Percentiles rank a stretch among this genome's conserved stretches.
These are phyloP conservation scores for Phoma sp. DNA, from an alignment of 2,329 filamentous ascomycete species.

Conservation along the genomic window DNA sequence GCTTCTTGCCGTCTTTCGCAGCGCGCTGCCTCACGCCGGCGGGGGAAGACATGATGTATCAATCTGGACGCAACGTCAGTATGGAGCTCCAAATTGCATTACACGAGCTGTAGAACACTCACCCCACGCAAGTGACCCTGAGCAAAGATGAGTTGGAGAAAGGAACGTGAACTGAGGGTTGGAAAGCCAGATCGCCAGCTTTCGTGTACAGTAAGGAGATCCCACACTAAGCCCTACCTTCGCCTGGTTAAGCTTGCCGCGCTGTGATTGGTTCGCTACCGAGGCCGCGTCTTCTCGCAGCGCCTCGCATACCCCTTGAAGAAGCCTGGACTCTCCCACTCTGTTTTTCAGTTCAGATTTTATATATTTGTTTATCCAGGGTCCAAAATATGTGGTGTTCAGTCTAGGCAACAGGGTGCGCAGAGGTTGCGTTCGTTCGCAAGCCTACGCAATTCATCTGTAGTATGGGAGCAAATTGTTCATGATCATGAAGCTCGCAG, in stretches of 20 bases:
- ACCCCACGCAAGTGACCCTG: conserved; percentile 30
- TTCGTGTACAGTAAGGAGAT: conserved; percentile 21
- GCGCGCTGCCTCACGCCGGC: conserved; percentile 49
- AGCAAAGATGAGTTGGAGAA: conserved; percentile 22
- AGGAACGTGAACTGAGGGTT: conserved; percentile 27
- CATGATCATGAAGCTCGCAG: too few relatives aligned
- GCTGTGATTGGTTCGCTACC: conserved; percentile 4
- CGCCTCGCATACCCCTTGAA: conserved; percentile 14
- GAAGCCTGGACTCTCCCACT: too few relatives aligned
- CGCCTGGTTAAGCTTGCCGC: conserved; percentile 4
- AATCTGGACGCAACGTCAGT: conserved; percentile 34
- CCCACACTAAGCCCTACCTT: conserved; percentile 17
- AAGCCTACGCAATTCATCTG: background rate
- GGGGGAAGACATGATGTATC: conserved; percentile 49
- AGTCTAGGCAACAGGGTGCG: conserved; percentile 14
- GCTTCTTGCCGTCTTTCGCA: conserved; percentile 48
- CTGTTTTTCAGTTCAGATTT: too few relatives aligned
- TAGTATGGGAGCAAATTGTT: too few relatives aligned
- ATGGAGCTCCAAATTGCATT: background rate
- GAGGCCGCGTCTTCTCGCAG: conserved; percentile 10
- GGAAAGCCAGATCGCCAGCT: conserved; percentile 35
- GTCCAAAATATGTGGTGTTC: too few relatives aligned
- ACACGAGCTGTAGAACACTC: conserved; percentile 18
- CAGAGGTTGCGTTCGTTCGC: background rate
- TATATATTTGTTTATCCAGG: too few relatives aligned